Evolutionary conservation across 2,329 filamentous ascomycete species (phyloP).

Genomic region (Madurella fahalii): DNA sequence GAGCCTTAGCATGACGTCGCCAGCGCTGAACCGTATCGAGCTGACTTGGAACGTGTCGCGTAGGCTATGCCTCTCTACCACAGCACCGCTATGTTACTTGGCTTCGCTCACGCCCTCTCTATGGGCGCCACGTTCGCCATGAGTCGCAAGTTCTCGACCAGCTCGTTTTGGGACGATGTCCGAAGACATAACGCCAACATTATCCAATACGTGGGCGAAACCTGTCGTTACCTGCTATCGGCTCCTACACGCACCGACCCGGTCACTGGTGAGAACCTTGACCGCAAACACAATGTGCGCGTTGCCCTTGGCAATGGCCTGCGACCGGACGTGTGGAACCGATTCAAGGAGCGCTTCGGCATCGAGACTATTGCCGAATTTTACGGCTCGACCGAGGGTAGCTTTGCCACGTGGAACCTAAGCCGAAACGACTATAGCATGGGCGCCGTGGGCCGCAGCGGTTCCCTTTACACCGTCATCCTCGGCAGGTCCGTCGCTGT

Average conservation of each 20-base stretch:
- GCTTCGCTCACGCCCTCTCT: conserved; percentile 57
- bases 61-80: conserved; percentile 92
- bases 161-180: conserved; percentile 72
- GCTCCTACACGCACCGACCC: conserved; percentile 60
- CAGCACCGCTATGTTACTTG: conserved; percentile 69
- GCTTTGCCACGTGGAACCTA: conserved; percentile 66
- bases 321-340: conserved; percentile 79
- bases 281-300: conserved; percentile 68
- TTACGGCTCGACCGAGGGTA: conserved; percentile 74
- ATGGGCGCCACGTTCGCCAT: conserved; percentile 64
- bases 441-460: conserved; percentile 75
- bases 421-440: conserved; percentile 66
- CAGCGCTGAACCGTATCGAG: neutral
- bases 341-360: conserved; percentile 76
- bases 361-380: conserved; percentile 73
- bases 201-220: conserved; percentile 87
- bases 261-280: conserved; percentile 61
- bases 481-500: conserved; percentile 51
- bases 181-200: conserved; percentile 66
- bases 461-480: conserved; percentile 55
- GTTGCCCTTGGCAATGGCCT: conserved; percentile 81
- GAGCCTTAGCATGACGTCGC: neutral
- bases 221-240: conserved; percentile 74
- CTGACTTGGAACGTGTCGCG: conserved; percentile 19
- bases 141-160: conserved; percentile 73